Evolutionary conservation across 352 stramenopile genomes (phyloP).

Genomic region (Globisporangium ultimum): DNA sequence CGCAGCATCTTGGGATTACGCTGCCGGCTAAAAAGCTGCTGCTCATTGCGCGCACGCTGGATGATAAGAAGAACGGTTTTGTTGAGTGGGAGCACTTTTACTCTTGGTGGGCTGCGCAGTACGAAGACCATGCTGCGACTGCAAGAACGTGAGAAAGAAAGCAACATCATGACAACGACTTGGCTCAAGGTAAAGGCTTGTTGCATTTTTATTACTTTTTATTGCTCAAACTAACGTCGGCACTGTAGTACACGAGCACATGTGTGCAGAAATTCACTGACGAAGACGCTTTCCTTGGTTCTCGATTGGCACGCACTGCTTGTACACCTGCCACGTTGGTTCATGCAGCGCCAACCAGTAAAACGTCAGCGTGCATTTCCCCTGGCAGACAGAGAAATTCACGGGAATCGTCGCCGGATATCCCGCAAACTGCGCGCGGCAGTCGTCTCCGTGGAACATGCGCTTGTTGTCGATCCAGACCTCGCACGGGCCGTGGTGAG

Average conservation of each 20-base stretch:
- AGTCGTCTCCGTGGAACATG: constrained; percentile 34
- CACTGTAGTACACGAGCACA: too few species aligned
- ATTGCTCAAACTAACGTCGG: too few species aligned
- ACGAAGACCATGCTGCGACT: constrained; percentile 14
- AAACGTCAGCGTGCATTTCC: constrained; percentile 20
- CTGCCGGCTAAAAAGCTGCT: constrained; percentile 50
- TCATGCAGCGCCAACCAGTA: constrained; percentile 24
- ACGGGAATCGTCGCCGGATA: constrained; percentile 24
- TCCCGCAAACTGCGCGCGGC: constrained; percentile 21
- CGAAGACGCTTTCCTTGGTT: constrained; percentile 3
- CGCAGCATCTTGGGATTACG: constrained; percentile 34
- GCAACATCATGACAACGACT: background rate
- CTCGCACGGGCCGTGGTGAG: constrained; percentile 39
- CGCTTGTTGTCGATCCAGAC: constrained; percentile 32
- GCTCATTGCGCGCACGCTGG: constrained; percentile 32
- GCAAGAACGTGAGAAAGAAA: background rate
- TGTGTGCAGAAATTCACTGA: constrained; percentile 1
- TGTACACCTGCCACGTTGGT: constrained; percentile 22
- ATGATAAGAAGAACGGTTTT: constrained; percentile 46
- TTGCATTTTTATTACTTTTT: too few species aligned
- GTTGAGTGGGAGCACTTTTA: constrained; percentile 67
- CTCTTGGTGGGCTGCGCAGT: constrained; percentile 55
- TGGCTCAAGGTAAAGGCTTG: too few species aligned
- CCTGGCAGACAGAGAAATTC: constrained; percentile 21
- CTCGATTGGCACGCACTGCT: constrained; percentile 17